These are phyloP conservation scores for Phytophthora europaea DNA, from an alignment of 352 stramenopile genomes.

Conservation along the genomic window DNA sequence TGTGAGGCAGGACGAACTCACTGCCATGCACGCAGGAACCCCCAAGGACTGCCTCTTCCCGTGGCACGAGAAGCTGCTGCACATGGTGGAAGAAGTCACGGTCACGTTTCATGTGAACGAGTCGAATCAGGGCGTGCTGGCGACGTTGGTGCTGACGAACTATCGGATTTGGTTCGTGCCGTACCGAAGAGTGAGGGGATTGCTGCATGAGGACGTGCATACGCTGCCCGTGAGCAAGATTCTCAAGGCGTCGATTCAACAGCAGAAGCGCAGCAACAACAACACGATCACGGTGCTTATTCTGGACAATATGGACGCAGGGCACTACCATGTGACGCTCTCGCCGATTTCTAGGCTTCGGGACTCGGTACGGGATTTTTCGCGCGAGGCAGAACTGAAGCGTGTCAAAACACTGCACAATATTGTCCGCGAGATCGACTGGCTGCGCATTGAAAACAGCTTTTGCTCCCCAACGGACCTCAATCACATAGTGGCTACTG, in stretches of 20 bases:
- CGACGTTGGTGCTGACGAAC: conserved; percentile 84
- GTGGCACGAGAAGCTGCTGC: conserved; percentile 85
- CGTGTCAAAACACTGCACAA: conserved; percentile 84
- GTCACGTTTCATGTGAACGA: conserved; percentile 92
- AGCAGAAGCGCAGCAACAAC: conserved; percentile 87
- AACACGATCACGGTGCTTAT: conserved; percentile 78
- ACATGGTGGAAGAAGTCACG: conserved; percentile 89
- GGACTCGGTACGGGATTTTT: conserved; percentile 76
- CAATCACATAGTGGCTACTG: conserved; percentile 67
- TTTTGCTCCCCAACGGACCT: conserved; percentile 83
- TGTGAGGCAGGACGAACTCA: conserved; percentile 72
- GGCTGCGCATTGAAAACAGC: conserved; percentile 86
- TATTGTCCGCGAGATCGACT: conserved; percentile 86
- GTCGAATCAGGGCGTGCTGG: conserved; percentile 84
- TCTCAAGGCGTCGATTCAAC: conserved; percentile 76
- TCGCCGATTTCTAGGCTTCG: conserved; percentile 79
- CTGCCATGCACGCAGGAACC: conserved; percentile 66
- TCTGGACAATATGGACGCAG: conserved; percentile 90
- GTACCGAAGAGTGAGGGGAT: conserved; percentile 75
- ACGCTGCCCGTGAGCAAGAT: conserved; percentile 86
- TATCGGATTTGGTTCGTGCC: conserved; percentile 90
- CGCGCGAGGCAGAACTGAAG: conserved; percentile 78
- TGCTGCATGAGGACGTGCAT: conserved; percentile 88
- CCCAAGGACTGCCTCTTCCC: conserved; percentile 85
- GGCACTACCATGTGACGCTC: conserved; percentile 87